These are phyloP conservation scores for Capsicum baccatum DNA, from an alignment of 257 asterid genomes.

Conservation along the genomic window DNA sequence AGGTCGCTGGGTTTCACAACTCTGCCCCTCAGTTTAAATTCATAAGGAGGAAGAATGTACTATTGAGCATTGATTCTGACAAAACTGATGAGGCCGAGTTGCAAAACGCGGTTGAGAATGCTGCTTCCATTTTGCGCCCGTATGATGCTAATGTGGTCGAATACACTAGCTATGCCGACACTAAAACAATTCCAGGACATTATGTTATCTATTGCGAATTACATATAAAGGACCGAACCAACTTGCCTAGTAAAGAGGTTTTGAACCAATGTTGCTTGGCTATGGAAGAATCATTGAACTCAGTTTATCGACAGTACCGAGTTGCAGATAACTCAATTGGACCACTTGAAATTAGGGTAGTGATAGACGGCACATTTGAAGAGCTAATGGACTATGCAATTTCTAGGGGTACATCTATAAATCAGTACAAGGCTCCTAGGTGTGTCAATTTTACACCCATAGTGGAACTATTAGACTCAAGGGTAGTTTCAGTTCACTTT, in stretches of 20 bases:
- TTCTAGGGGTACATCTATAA: conserved; percentile 80
- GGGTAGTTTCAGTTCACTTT: conserved; percentile 62
- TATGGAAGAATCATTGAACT: conserved; percentile 72
- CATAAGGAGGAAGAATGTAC: conserved; percentile 65
- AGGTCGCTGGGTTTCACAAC: conserved; percentile 66
- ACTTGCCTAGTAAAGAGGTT: conserved; percentile 42
- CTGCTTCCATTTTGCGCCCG: conserved; percentile 43
- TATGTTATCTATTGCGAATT: conserved; percentile 79
- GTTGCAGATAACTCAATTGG: conserved; percentile 82
- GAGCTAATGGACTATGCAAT: conserved; percentile 85
- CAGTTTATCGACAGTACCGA: conserved; percentile 78
- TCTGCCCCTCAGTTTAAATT: conserved; percentile 76
- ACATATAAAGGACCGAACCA: conserved; percentile 42
- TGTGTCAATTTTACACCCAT: conserved; percentile 73
- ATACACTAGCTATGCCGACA: conserved; percentile 73
- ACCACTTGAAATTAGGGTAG: conserved; percentile 81
- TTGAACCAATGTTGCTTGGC: conserved; percentile 57
- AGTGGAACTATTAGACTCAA: conserved; percentile 65
- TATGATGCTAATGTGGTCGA: conserved; percentile 56
- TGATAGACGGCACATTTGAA: conserved; percentile 71
- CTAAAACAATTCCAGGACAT: conserved; percentile 71
- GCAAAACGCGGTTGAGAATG: conserved; percentile 65
- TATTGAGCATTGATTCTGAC: conserved; percentile 73
- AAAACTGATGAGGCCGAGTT: conserved; percentile 76
- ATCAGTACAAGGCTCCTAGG: conserved; percentile 86